phyloP scores from a whole-genome alignment of 1,284 basidiomycete species.

The Austroboletus niveus region DNA sequence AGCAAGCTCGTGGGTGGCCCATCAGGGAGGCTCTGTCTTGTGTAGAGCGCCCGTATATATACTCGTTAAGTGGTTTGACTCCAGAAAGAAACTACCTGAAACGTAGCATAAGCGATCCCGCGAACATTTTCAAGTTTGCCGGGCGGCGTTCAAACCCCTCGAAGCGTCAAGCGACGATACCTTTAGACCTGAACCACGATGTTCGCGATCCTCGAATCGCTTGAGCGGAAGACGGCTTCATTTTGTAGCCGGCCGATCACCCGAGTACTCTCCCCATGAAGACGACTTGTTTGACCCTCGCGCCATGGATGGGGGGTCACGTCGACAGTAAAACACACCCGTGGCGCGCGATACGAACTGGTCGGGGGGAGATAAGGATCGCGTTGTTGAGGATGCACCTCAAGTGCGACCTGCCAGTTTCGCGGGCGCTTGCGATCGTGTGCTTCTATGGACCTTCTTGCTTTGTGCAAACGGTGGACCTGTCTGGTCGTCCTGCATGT shows the following conservation, averaged over 20 bases:
- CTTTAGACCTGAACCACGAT: slow-evolving; percentile 24
- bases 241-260: slow-evolving; percentile 27
- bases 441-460: neutral
- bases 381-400: slow-evolving; percentile 18
- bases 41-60: neutral
- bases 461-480: neutral
- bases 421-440: neutral
- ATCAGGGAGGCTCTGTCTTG: neutral
- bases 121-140: slow-evolving; percentile 27
- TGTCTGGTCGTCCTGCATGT: slow-evolving; percentile 6
- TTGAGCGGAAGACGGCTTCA: slow-evolving; percentile 21
- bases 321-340: neutral
- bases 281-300: neutral
- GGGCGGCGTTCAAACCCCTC: slow-evolving; percentile 22
- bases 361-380: slow-evolving; percentile 2
- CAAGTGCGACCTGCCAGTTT: slow-evolving; percentile 17
- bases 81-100: slow-evolving; percentile 1
- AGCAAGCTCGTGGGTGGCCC: slow-evolving; percentile 2
- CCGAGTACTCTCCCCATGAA: slow-evolving; percentile 1
- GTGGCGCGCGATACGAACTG: neutral
- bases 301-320: neutral
- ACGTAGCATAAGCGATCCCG: slow-evolving; percentile 29
- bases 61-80: neutral
- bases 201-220: slow-evolving; percentile 32
- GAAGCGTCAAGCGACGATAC: slow-evolving; percentile 28